Evolutionary conservation across 2,329 filamentous ascomycete species (phyloP), one percentile per base, ranked within the genome.

Genomic region (Cladosporium austrohemisphaericum): DNA sequence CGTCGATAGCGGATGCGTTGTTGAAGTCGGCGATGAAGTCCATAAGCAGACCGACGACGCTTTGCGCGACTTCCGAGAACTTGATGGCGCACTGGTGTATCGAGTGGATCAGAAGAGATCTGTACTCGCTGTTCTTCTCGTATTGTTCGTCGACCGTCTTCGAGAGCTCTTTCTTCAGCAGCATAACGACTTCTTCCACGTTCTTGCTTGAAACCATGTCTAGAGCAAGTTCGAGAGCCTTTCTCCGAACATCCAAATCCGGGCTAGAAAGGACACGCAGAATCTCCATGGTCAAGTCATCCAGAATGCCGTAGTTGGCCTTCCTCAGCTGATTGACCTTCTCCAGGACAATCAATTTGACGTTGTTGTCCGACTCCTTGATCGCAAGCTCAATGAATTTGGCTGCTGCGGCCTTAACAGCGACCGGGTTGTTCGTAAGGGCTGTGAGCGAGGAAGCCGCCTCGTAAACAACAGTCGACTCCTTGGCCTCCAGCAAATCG

Each of bases 171-270:
- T 98, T 98, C 76, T 98, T 98, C 53, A 98, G 77, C 1, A 98
- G 78, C 63, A 97, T 80, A 18, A 98, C 88, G 11, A 98, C 93
- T 64, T 98, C 93, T 66, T 97, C 93, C 5, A 98, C 91, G 57
- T 98, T 98, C 74, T 95, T 95, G 79, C 91, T 96, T 0, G 92
- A 93, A 4, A 98, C 89, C 93, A 98, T 97, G 57, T 96, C 91
- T 68, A 98, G 76, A 10, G 91, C 91, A 62, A 98, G 88, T 50
- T 81, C 78, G 22, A 98, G 79, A 13, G 92, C 90, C 71, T 97
- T 97, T 69, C 85, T 85, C 62, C 93, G 84, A 46, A 98, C 93
- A 65, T 97, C 93, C 57, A 98, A 86, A 71, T 98, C 93, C 18
- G 93, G 88, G 67, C 91, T 96, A 10, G 91, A 94, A 26, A 98